Conservation (phyloP, 805 yeast genomes). For the Metschnikowia shivogae region DNA sequence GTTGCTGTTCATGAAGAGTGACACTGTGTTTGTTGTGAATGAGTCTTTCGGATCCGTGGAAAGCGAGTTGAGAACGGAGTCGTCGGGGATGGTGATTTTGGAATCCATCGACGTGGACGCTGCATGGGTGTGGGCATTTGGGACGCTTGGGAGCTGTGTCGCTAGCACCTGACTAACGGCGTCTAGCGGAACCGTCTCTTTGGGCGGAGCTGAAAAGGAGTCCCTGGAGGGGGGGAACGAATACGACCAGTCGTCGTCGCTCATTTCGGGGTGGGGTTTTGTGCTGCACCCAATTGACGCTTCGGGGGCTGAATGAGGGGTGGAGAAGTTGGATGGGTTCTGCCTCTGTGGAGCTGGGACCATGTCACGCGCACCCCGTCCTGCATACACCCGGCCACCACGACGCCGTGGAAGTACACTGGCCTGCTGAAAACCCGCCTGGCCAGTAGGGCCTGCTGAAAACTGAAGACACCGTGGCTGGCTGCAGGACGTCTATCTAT, state of each 20-base stretch:
- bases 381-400: too few relatives aligned
- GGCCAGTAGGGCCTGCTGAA: too few relatives aligned
- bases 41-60: not conserved
- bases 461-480: too few relatives aligned
- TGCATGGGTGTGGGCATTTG: too few relatives aligned
- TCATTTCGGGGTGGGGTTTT: not conserved
- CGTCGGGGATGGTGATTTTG: not conserved
- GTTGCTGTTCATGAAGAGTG: not conserved
- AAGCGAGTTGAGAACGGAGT: not conserved
- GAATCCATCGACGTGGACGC: not conserved
- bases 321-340: too few relatives aligned
- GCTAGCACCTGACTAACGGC: constrained; percentile 1
- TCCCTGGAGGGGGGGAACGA: constrained; percentile 32
- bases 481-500: too few relatives aligned
- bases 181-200: not conserved
- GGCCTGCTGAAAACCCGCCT: too few relatives aligned
- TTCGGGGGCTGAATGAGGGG: too few relatives aligned
- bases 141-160: not conserved
- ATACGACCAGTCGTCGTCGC: constrained; percentile 38
- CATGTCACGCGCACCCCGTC: too few relatives aligned
- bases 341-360: too few relatives aligned
- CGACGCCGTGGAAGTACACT: too few relatives aligned
- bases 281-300: too few relatives aligned
- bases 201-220: not conserved
- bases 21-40: not conserved